These are phyloP conservation scores for Ogataea zsoltii DNA, from an alignment of 805 yeast species.

Conservation along the genomic window DNA sequence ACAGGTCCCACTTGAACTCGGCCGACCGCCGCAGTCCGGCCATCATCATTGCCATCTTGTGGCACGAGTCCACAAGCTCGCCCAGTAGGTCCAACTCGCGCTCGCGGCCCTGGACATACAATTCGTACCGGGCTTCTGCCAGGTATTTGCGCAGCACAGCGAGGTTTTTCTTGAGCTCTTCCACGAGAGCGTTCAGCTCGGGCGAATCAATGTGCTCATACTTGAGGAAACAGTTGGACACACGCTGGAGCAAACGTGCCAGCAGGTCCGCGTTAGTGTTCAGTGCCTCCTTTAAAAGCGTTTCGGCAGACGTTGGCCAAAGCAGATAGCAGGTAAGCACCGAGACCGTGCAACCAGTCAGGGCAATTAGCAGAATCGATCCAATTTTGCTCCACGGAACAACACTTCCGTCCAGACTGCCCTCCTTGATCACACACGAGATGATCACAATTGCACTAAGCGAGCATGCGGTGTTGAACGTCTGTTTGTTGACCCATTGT, in stretches of 20 bases:
- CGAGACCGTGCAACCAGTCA: slow-evolving; percentile 59
- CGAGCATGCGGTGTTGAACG: slow-evolving; percentile 81
- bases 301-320: slow-evolving; percentile 63
- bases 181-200: slow-evolving; percentile 39
- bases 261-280: slow-evolving; percentile 53
- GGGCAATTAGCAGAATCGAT: slow-evolving; percentile 58
- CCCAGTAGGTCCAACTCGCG: slow-evolving; percentile 47
- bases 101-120: slow-evolving; percentile 54
- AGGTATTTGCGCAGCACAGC: slow-evolving; percentile 40
- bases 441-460: slow-evolving; percentile 71
- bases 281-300: slow-evolving; percentile 43
- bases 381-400: slow-evolving; percentile 56
- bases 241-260: slow-evolving; percentile 47
- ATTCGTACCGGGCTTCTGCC: slow-evolving; percentile 65
- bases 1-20: slow-evolving; percentile 61
- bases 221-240: slow-evolving; percentile 49
- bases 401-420: slow-evolving; percentile 56
- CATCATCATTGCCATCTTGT: slow-evolving; percentile 53
- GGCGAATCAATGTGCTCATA: slow-evolving; percentile 46
- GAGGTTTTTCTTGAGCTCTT: slow-evolving; percentile 42
- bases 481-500: slow-evolving; percentile 62
- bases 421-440: slow-evolving; percentile 73
- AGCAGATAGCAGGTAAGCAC: slow-evolving; percentile 60
- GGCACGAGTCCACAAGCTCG: slow-evolving; percentile 51
- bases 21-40: slow-evolving; percentile 71